Evolutionary conservation across 495 filamentous ascomycete species (phyloP), one percentile per base, ranked within the genome.

Genomic region (Podospora bellae-mahoneyi): DNA sequence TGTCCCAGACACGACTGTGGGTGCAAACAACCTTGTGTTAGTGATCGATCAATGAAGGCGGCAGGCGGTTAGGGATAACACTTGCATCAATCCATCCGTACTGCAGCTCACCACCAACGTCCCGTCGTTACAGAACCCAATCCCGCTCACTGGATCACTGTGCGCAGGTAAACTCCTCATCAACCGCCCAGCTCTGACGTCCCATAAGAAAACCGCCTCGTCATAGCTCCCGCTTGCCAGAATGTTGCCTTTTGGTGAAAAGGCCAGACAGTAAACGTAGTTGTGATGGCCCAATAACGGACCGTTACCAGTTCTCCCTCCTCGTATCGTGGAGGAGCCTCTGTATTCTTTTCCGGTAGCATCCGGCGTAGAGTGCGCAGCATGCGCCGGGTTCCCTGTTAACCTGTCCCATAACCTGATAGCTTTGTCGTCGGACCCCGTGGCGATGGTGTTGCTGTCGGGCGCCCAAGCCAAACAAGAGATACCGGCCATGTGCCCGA

Each of bases 191-290:
- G 92, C 89, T 0, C 95, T 86, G 3, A 98, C 91, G 78, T 98
- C 95, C 95, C 95, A 99, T 27, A 98, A 79, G 71, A 97, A 96
- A 0, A 99, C 91, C 9, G 96, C 95, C 82, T 99, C 95, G 73
- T 98, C 95, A 78, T 97, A 98, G 72, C 91, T 94, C 19, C 95
- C 96, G 66, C 91, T 94, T 53, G 91, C 95, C 19, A 99, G 86
- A 73, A 97, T 97, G 73, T 97, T 98, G 53, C 95, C 96, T 78
- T 97, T 97, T 1, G 96, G 95, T 18, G 91, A 92, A 78, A 97
- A 99, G 23, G 94, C 92, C 60, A 99, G 84, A 48, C 89, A 89
- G 78, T 94, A 97, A 58, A 99, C 89, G 81, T 97, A 97, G 75
- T 94, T 97, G 76, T 97, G 94, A 76, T 99, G 95, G 56, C 95